These are phyloP conservation scores for Blumeriella jaapii DNA, from an alignment of 2,329 filamentous ascomycete species.

Conservation along the genomic window DNA sequence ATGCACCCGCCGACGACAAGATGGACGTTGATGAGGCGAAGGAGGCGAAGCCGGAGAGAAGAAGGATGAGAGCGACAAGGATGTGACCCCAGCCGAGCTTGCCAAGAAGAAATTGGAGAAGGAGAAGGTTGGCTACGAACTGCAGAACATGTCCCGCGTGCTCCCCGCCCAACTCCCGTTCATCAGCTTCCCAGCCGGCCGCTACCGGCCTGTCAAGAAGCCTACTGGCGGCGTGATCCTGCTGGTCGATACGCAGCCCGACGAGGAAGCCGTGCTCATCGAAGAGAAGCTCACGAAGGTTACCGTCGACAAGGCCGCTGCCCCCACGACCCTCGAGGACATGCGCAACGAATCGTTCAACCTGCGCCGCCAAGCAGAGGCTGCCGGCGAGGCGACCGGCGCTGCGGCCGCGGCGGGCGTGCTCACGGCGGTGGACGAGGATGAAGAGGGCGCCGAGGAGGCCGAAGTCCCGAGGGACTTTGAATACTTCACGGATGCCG, in stretches of 20 bases:
- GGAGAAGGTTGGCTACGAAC: slow-evolving; percentile 92
- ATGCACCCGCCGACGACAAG: slow-evolving; percentile 53
- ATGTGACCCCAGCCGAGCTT: slow-evolving; percentile 40
- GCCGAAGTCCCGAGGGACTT: slow-evolving; percentile 61
- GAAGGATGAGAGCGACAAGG: slow-evolving; percentile 51
- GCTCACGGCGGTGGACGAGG: slow-evolving; percentile 79
- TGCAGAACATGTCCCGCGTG: slow-evolving; percentile 95
- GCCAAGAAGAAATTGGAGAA: slow-evolving; percentile 86
- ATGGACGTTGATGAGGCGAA: slow-evolving; percentile 65
- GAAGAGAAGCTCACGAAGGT: slow-evolving; percentile 89
- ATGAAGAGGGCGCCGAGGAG: slow-evolving; percentile 62
- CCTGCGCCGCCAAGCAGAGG: slow-evolving; percentile 32
- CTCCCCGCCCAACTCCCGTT: slow-evolving; percentile 89
- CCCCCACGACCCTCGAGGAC: slow-evolving; percentile 25
- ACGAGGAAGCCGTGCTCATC: slow-evolving; percentile 67
- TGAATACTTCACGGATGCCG: slow-evolving; percentile 54
- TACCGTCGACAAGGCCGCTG: slow-evolving; percentile 47
- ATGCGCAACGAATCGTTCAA: slow-evolving; percentile 26
- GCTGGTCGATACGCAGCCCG: slow-evolving; percentile 72
- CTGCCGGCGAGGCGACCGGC: slow-evolving; percentile 30
- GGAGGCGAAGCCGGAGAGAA: slow-evolving; percentile 41
- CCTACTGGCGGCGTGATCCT: slow-evolving; percentile 89
- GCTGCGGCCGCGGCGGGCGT: slow-evolving; percentile 68
- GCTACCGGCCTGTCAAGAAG: slow-evolving; percentile 91
- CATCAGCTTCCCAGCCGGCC: slow-evolving; percentile 79